phyloP scores from a whole-genome alignment of 2,329 filamentous ascomycete genomes.

The Colletotrichum spinosum region DNA sequence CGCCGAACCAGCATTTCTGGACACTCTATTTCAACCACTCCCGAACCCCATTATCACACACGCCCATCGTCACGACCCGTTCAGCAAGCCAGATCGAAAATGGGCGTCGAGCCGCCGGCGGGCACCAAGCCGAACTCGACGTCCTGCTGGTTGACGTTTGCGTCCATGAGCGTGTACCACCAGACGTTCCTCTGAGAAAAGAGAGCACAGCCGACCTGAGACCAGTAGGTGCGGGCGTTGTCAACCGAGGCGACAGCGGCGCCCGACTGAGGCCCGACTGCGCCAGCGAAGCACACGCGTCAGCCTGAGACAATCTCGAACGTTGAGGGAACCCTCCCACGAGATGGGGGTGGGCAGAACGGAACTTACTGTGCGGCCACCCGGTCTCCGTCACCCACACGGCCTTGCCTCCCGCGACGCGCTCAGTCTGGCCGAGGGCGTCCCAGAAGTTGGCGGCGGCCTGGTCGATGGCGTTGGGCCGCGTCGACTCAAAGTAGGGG shows the following conservation, averaged over 20 bases:
- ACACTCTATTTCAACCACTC: no score
- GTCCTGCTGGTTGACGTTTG: constrained; percentile 27
- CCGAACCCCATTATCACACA: no score
- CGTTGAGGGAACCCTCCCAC: background rate
- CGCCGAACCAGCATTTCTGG: no score
- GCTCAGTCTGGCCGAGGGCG: constrained; percentile 47
- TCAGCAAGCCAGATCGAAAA: constrained; percentile 27
- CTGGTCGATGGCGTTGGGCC: constrained; percentile 46
- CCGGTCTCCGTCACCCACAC: constrained; percentile 67
- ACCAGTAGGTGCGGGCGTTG: constrained; percentile 52
- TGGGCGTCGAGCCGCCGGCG: constrained; percentile 17
- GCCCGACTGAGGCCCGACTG: constrained; percentile 56
- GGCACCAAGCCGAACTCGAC: constrained; percentile 25
- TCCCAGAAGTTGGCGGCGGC: constrained; percentile 57
- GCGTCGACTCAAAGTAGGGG: constrained; percentile 62
- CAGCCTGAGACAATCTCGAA: constrained; percentile 9
- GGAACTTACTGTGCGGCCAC: constrained; percentile 58
- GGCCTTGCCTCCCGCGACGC: constrained; percentile 54
- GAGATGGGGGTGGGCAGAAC: background rate
- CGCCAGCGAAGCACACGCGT: background rate
- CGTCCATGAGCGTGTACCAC: constrained; percentile 34
- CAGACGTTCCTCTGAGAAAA: constrained; percentile 32
- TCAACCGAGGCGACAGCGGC: constrained; percentile 55
- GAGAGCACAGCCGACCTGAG: constrained; percentile 27
- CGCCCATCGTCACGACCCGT: no score